Percentiles rank a stretch among this genome's conserved stretches.
Conservation (phyloP, 164 flowering plant genomes). For the Aristolochia contorta region DNA sequence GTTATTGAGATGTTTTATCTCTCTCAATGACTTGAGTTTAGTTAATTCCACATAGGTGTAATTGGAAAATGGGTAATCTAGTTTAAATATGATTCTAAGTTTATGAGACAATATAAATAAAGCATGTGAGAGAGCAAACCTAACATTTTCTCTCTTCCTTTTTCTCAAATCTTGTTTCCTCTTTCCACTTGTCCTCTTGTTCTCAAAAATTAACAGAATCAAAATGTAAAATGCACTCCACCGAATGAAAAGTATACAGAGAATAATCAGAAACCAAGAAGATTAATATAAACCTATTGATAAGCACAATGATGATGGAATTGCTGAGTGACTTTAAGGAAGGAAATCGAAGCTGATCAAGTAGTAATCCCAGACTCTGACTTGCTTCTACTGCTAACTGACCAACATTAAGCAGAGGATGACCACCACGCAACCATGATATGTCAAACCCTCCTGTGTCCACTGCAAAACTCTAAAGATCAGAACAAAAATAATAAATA, state of each 20-base stretch:
- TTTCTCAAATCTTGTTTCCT: no score
- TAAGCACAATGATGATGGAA: conserved; percentile 54
- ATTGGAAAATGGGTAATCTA: no score
- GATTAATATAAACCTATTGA: conserved; percentile 49
- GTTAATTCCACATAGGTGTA: no score
- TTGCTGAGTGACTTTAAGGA: conserved; percentile 59
- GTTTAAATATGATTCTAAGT: no score
- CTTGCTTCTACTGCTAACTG: conserved; percentile 91
- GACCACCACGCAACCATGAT: conserved; percentile 90
- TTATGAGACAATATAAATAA: no score
- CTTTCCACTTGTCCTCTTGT: no score
- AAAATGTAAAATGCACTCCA: not conserved
- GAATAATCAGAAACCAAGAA: no score
- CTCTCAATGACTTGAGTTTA: no score
- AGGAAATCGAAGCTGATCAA: conserved; percentile 82
- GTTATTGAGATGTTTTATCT: no score
- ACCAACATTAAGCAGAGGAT: conserved; percentile 68
- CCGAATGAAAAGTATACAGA: not conserved
- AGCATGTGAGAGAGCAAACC: no score
- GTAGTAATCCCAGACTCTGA: conserved; percentile 58
- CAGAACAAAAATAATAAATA: not conserved
- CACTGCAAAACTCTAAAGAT: conserved; percentile 23
- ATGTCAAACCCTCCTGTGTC: conserved; percentile 46
- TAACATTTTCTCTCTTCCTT: no score
- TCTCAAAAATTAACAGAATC: no score